Evolutionary conservation across 495 filamentous ascomycete species (phyloP).

Genomic region (Hamigera avellanea): DNA sequence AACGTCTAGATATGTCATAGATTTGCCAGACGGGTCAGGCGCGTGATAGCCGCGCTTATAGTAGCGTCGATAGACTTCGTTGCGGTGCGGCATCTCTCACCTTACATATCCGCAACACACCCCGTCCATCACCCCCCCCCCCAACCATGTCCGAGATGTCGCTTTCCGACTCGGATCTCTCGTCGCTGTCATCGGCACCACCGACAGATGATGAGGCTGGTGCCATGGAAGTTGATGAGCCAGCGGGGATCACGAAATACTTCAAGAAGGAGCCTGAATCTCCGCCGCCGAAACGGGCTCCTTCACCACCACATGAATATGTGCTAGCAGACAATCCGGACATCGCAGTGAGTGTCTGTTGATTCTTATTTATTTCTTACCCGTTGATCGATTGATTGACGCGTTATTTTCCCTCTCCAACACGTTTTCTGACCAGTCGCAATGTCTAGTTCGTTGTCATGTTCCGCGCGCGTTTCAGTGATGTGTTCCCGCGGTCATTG

Average conservation of each 20-base stretch:
- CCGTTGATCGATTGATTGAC: conserved; percentile 12
- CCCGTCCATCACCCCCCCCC: conserved; percentile 6
- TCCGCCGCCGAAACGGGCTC: conserved; percentile 61
- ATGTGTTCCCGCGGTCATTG: conserved; percentile 75
- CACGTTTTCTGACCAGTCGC: conserved; percentile 28
- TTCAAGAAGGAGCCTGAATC: conserved; percentile 42
- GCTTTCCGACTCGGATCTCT: conserved; percentile 41
- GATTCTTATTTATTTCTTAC: conserved; percentile 29
- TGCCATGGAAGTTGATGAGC: conserved; percentile 28
- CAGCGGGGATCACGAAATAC: conserved; percentile 33
- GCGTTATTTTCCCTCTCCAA: conserved; percentile 17
- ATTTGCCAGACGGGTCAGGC: conserved; percentile 10
- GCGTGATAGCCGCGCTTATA: conserved; percentile 19
- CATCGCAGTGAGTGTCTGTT: conserved; percentile 61
- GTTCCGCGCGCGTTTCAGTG: conserved; percentile 88
- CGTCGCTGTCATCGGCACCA: conserved; percentile 48
- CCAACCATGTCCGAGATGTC: conserved; percentile 32
- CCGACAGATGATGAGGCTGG: conserved; percentile 43
- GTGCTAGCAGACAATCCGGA: conserved; percentile 78
- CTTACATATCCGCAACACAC: conserved; percentile 13
- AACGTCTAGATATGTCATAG: neutral
- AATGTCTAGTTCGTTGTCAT: conserved; percentile 81
- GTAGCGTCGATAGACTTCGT: conserved; percentile 13
- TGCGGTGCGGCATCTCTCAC: conserved; percentile 21
- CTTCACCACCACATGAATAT: conserved; percentile 82